These are phyloP conservation scores for Cetradonia linearis DNA, from an alignment of 495 filamentous ascomycete genomes.

Conservation along the genomic window DNA sequence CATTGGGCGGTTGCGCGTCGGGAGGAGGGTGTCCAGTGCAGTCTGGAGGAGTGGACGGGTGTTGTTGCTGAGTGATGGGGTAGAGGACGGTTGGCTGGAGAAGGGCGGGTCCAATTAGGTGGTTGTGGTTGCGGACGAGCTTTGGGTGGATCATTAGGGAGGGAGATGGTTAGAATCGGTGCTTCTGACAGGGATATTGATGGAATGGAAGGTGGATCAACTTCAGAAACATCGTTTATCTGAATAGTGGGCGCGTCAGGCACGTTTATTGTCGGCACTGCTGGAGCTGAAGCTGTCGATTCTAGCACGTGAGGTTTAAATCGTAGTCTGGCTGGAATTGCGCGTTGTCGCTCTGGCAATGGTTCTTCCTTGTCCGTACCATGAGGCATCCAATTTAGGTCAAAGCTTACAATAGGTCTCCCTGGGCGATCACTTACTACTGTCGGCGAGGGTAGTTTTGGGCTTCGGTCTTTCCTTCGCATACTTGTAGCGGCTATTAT, in stretches of 20 bases:
- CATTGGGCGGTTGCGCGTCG: constrained; percentile 69
- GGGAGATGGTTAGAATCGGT: constrained; percentile 27
- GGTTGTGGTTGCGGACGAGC: constrained; percentile 9
- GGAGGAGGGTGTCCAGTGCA: constrained; percentile 28
- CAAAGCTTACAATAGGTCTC: constrained; percentile 89
- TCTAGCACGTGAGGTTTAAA: constrained; percentile 18
- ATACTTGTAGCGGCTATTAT: constrained; percentile 87
- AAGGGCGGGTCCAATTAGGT: neutral
- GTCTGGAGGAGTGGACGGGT: constrained; percentile 19
- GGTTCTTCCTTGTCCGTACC: constrained; percentile 29
- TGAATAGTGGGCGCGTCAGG: constrained; percentile 41
- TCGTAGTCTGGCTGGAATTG: neutral
- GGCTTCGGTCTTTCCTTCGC: constrained; percentile 70
- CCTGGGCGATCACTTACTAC: constrained; percentile 75
- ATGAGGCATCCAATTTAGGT: constrained; percentile 63
- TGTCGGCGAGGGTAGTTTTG: constrained; percentile 73
- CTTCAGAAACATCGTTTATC: constrained; percentile 14
- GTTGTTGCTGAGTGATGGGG: constrained; percentile 26
- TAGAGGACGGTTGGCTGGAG: constrained; percentile 20
- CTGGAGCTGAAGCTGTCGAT: constrained; percentile 30
- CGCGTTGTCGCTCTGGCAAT: neutral
- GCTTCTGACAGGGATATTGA: constrained; percentile 51
- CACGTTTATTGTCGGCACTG: constrained; percentile 45
- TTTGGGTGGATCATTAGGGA: constrained; percentile 19
- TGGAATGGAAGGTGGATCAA: constrained; percentile 36